Base-by-base conservation (phyloP, 768 basidiomycete species). In the Suillus variegatus region DNA sequence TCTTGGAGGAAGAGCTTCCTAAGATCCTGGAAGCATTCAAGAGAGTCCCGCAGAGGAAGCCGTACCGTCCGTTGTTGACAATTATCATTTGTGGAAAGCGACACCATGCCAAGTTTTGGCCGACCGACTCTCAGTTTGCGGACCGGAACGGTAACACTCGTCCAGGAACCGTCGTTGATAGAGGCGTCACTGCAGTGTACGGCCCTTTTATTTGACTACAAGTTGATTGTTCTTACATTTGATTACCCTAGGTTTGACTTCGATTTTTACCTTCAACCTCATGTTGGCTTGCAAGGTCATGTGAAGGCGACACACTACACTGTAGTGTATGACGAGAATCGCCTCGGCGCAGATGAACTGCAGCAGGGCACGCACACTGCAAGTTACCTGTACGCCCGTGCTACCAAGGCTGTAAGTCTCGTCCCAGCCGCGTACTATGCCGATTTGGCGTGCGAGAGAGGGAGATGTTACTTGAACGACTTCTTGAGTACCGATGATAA, bases 31-130 rank as follows among this genome's bases (percentile, higher is more conserved):
- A 84, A 6, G 86, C 92, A 0, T 92, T 91, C 76, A 76, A 82
- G 72, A 57, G 66, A 41, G 71, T 77, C 43, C 85, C 75, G 1
- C 78, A 81, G 12, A 77, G 77, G 41, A 76, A 74, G 13, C 70
- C 80, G 0, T 94, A 93, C 71, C 77, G 79, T 22, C 93, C 93
- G 0, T 71, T 74, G 56, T 70, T 95, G 40, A 87, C 90, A 1
- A 91, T 94, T 69, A 76, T 91, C 65, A 88, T 94, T 47, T 95
- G 93, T 70, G 93, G 93, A 73, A 94, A 94, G 74, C 84, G 89
- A 2, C 82, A 82, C 65, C 81, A 82, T 32, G 74, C 84, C 18
- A 83, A 88, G 32, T 87, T 88, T 73, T 92, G 81, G 74, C 82
- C 91, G 0, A 83, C 85, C 0, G 73, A 82, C 25, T 78, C 81